phyloP scores from a whole-genome alignment of 768 basidiomycete species.

The Agrocybe praecox region DNA sequence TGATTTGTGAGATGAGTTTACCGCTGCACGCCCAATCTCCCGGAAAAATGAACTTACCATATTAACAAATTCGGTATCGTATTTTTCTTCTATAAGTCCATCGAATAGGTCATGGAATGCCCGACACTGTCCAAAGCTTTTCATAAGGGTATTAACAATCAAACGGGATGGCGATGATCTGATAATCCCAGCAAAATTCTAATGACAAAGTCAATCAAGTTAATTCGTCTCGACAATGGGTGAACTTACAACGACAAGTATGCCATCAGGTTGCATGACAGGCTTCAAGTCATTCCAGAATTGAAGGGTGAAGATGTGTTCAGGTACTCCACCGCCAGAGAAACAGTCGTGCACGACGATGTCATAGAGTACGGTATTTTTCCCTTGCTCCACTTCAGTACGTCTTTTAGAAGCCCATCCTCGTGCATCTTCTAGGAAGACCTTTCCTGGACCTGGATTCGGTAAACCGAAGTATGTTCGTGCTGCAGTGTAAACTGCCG shows the following conservation, averaged over 20 bases:
- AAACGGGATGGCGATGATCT: conserved; percentile 63
- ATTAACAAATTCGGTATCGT: conserved; percentile 63
- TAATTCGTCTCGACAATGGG: neutral
- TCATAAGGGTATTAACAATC: conserved; percentile 69
- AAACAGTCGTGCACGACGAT: conserved; percentile 91
- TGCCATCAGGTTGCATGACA: conserved; percentile 67
- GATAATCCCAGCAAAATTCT: conserved; percentile 87
- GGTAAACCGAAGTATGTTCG: conserved; percentile 79
- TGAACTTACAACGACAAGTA: conserved; percentile 70
- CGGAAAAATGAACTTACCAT: conserved; percentile 50
- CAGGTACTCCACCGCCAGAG: conserved; percentile 90
- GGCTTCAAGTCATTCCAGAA: conserved; percentile 78
- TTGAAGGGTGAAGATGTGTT: conserved; percentile 80
- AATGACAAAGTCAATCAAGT: neutral
- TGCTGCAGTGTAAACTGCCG: conserved; percentile 85
- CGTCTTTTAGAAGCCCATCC: conserved; percentile 58
- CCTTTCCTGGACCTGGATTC: conserved; percentile 55
- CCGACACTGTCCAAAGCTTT: conserved; percentile 77
- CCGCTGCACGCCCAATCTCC: neutral
- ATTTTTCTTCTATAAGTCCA: conserved; percentile 45
- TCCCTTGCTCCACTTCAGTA: conserved; percentile 24
- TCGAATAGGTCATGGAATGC: conserved; percentile 75
- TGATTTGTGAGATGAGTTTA: neutral
- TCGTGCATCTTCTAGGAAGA: conserved; percentile 81
- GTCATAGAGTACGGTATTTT: conserved; percentile 51